A percentile compares a stretch with the other conserved stretches of the same genome.
These are phyloP conservation scores for Thuidium tamariscinum DNA, from an alignment of 225 moss, liverwort and hornwort genomes.

Conservation along the genomic window DNA sequence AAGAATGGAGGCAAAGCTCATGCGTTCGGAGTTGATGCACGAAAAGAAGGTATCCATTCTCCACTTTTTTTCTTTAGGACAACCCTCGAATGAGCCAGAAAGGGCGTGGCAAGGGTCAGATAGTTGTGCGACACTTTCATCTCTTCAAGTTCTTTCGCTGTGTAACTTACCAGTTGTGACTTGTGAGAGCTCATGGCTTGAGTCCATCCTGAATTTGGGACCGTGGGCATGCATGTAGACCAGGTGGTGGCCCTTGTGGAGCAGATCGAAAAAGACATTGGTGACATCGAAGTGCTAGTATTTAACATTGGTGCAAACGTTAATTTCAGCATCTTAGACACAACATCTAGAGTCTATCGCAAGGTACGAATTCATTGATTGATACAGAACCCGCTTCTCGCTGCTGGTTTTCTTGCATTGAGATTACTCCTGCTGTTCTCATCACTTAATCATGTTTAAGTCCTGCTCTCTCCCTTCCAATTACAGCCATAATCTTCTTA, in stretches of 20 bases:
- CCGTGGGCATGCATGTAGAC: constrained; percentile 12
- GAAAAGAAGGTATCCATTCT: constrained; percentile 38
- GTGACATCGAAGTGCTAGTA: constrained; percentile 45
- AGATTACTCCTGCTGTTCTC: not conserved
- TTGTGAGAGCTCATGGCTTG: not conserved
- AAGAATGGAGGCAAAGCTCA: constrained; percentile 45
- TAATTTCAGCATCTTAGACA: constrained; percentile 49
- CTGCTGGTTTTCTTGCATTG: not conserved
- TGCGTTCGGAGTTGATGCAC: constrained; percentile 57
- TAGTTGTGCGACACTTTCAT: not conserved
- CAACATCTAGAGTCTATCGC: constrained; percentile 55
- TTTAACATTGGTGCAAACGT: constrained; percentile 76
- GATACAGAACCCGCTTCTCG: not conserved
- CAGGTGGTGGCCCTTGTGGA: constrained; percentile 58
- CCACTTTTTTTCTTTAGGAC: not conserved
- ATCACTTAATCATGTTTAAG: not conserved
- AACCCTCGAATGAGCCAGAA: not conserved
- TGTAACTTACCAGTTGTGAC: not conserved
- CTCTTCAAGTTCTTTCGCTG: not conserved
- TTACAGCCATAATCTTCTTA: not conserved
- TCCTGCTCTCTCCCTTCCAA: not conserved
- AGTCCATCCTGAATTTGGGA: not conserved
- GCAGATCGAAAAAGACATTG: constrained; percentile 48
- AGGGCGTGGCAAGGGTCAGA: not conserved
- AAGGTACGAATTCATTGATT: constrained; percentile 18